Conservation (phyloP, 768 basidiomycete species). For the Chalciporus piperatus region DNA sequence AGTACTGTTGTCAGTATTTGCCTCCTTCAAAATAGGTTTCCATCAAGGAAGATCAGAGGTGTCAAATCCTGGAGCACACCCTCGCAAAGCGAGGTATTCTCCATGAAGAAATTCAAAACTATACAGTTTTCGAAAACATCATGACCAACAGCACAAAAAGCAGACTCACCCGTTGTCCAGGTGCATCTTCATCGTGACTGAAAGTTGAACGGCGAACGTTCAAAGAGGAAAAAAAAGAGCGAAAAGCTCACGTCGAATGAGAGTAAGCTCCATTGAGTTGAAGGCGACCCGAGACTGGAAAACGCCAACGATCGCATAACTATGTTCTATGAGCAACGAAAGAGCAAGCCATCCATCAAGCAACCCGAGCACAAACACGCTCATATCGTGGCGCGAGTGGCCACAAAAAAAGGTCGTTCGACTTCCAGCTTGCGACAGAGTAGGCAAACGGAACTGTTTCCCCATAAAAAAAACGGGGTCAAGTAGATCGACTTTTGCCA, state of each 20-base stretch:
- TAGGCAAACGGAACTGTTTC: slow-evolving; percentile 46
- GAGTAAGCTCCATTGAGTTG: slow-evolving; percentile 95
- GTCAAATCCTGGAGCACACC: slow-evolving; percentile 80
- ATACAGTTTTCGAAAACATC: slow-evolving; percentile 52
- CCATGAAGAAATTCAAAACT: slow-evolving; percentile 92
- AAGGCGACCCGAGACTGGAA: slow-evolving; percentile 36
- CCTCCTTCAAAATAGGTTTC: background rate
- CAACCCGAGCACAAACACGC: slow-evolving; percentile 49
- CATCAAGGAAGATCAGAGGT: slow-evolving; percentile 27
- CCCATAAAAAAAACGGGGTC: slow-evolving; percentile 21
- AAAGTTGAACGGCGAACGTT: slow-evolving; percentile 60
- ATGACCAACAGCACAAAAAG: slow-evolving; percentile 34
- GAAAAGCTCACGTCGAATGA: slow-evolving; percentile 52
- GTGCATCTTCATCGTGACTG: slow-evolving; percentile 14
- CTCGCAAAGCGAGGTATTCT: slow-evolving; percentile 58
- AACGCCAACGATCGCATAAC: slow-evolving; percentile 77
- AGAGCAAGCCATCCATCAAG: slow-evolving; percentile 36
- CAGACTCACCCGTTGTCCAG: slow-evolving; percentile 21
- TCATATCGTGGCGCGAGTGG: slow-evolving; percentile 74
- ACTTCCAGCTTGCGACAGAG: slow-evolving; percentile 51
- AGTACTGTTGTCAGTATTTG: slow-evolving; percentile 10
- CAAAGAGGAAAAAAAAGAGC: slow-evolving; percentile 50
- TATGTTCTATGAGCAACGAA: slow-evolving; percentile 85
- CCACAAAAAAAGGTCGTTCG: slow-evolving; percentile 38
- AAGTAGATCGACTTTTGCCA: slow-evolving; percentile 50